Conservation (phyloP, 139 green algal species). For the Coccomyxa sp. region DNA sequence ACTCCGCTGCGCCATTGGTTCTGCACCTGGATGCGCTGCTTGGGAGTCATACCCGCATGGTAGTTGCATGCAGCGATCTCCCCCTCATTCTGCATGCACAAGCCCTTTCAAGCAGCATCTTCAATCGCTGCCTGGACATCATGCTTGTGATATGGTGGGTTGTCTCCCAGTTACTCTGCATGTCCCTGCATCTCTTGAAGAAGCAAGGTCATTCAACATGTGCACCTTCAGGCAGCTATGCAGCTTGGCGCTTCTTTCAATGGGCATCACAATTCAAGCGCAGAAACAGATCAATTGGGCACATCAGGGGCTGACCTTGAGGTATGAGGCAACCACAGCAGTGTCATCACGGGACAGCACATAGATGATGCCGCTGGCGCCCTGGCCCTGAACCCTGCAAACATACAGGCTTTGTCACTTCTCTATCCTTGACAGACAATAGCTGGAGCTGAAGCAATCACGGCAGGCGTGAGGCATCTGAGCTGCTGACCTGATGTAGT, state of each 20-base stretch:
- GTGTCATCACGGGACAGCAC: slow-evolving; percentile 69
- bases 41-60: slow-evolving; percentile 83
- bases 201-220: neutral
- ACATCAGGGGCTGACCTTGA: slow-evolving; percentile 21
- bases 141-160: neutral
- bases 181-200: neutral
- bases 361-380: slow-evolving; percentile 84
- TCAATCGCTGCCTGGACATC: neutral
- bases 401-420: neutral
- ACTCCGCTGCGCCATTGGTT: slow-evolving; percentile 61
- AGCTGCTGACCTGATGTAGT: slow-evolving; percentile 32
- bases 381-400: neutral
- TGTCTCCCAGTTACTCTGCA: neutral
- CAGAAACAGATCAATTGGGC: neutral
- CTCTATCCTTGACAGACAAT: neutral
- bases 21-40: slow-evolving; percentile 73
- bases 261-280: too few relatives aligned
- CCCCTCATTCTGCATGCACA: slow-evolving; percentile 31
- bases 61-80: slow-evolving; percentile 65
- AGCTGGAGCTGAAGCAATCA: too few relatives aligned
- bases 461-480: too few relatives aligned
- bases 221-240: neutral
- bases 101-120: neutral
- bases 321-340: slow-evolving; percentile 29
- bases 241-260: too few relatives aligned